Evolutionary conservation across 2,329 filamentous ascomycete species (phyloP).

Genomic region (Westerdykella aurantiaca): DNA sequence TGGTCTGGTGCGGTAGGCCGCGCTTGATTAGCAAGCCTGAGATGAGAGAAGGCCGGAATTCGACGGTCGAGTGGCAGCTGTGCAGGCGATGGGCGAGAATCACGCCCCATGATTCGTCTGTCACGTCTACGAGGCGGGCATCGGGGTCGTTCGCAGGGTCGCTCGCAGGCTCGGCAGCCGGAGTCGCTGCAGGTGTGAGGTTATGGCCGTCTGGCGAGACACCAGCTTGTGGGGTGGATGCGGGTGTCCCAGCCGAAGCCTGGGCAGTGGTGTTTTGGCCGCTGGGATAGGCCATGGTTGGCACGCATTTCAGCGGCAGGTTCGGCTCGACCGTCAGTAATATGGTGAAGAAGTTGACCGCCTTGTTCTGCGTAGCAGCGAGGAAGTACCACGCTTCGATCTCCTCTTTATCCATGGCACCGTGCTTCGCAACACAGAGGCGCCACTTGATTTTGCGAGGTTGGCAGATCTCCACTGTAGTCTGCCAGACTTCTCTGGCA

Average conservation of each 20-base stretch:
- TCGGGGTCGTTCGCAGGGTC: constrained; percentile 53
- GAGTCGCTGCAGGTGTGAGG: constrained; percentile 63
- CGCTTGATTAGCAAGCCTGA: constrained; percentile 43
- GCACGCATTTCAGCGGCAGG: constrained; percentile 58
- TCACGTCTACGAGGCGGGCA: constrained; percentile 63
- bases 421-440: constrained; percentile 66
- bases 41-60: constrained; percentile 36
- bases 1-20: constrained; percentile 14
- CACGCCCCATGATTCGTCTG: constrained; percentile 71
- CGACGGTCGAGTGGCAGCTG: constrained; percentile 31
- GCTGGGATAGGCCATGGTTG: constrained; percentile 33
- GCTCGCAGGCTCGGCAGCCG: constrained; percentile 44
- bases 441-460: constrained; percentile 69
- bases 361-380: constrained; percentile 24
- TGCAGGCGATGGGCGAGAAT: constrained; percentile 57
- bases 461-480: constrained; percentile 67
- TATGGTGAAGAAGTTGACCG: constrained; percentile 40
- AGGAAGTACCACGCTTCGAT: constrained; percentile 43
- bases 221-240: constrained; percentile 32
- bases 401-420: constrained; percentile 62
- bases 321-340: constrained; percentile 61
- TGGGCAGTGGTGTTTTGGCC: constrained; percentile 12
- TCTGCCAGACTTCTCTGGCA: constrained; percentile 72
- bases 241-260: constrained; percentile 25
- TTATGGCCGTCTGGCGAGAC: constrained; percentile 34